These are phyloP conservation scores for Magnaporthiopsis incrustans DNA, from an alignment of 2,329 filamentous ascomycete species.

Conservation along the genomic window DNA sequence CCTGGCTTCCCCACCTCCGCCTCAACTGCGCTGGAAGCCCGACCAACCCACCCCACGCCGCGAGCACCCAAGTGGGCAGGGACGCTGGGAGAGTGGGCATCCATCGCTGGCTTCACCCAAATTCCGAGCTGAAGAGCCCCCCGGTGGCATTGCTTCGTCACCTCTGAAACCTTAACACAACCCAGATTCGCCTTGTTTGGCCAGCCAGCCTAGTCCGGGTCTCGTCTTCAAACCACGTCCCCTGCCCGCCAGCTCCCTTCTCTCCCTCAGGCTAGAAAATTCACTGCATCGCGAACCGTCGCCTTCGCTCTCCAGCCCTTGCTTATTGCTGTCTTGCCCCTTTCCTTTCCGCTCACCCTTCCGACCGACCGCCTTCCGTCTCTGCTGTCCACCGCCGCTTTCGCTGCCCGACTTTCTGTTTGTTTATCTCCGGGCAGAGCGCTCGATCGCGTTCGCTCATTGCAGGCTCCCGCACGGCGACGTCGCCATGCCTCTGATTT, in stretches of 20 bases:
- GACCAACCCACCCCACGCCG: not conserved
- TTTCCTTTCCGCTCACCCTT: not conserved
- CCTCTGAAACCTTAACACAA: not conserved
- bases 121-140: not conserved
- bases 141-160: not conserved
- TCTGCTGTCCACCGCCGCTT: not conserved
- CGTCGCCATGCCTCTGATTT: not conserved
- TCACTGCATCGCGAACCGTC: not conserved
- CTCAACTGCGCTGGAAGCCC: not conserved
- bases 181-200: not conserved
- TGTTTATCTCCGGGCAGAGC: not conserved
- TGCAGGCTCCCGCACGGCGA: not conserved
- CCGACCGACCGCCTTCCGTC: not conserved
- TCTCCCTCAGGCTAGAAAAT: not conserved
- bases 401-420: not conserved
- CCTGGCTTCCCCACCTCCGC: not conserved
- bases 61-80: not conserved
- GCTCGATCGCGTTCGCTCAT: not conserved
- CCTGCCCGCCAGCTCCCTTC: too few species aligned
- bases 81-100: not conserved
- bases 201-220: not conserved
- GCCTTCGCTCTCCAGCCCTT: not conserved
- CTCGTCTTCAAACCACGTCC: not conserved
- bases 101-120: not conserved
- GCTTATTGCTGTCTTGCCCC: not conserved